Conservation (phyloP, 768 basidiomycete species). For the Thelephora aurantiotincta region DNA sequence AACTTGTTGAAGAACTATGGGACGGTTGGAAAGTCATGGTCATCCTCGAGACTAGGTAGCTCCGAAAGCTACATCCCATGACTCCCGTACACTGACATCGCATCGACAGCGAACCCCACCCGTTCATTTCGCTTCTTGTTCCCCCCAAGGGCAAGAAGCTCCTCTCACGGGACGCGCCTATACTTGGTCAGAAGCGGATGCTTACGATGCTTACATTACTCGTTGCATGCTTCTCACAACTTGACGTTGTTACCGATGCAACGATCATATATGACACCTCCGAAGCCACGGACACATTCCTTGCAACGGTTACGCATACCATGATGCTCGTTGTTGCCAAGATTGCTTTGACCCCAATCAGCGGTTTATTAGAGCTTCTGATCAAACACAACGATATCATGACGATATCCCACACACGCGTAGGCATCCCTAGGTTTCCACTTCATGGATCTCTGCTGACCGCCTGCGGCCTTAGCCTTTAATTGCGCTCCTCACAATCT, state of each 20-base stretch:
- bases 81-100: not conserved
- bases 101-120: constrained; percentile 69
- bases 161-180: constrained; percentile 76
- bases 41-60: constrained; percentile 84
- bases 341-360: constrained; percentile 68
- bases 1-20: constrained; percentile 63
- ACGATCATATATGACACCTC: constrained; percentile 49
- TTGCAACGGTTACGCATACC: constrained; percentile 75
- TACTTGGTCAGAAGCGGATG: constrained; percentile 66
- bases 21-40: constrained; percentile 72
- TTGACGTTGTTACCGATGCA: constrained; percentile 80
- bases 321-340: constrained; percentile 72
- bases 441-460: constrained; percentile 5
- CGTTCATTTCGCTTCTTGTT: constrained; percentile 83
- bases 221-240: constrained; percentile 86
- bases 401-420: constrained; percentile 65
- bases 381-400: constrained; percentile 68
- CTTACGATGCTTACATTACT: constrained; percentile 82
- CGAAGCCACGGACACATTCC: constrained; percentile 73
- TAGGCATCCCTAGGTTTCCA: constrained; percentile 22
- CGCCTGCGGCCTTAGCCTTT: constrained; percentile 52
- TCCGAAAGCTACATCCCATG: not conserved
- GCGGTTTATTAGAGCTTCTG: constrained; percentile 74
- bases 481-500: constrained; percentile 76
- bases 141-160: constrained; percentile 90